Base-by-base conservation (phyloP, 73 alveolate genomes). In the Symbiodinium pilosum region DNA sequence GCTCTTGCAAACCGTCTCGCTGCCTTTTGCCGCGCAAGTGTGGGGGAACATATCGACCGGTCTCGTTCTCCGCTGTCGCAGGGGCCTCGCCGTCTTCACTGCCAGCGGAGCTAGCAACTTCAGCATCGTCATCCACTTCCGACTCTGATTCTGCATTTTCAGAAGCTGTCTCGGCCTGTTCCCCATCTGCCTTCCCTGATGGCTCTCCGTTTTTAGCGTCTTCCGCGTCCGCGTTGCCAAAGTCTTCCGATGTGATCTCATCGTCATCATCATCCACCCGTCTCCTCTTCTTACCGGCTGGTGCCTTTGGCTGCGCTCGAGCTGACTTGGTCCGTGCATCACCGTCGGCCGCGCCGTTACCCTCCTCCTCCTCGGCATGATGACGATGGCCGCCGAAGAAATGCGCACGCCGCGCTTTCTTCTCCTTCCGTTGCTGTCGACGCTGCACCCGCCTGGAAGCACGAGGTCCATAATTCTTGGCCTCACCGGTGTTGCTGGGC, bases 351-450 rank as follows among this genome's bases (percentile, higher is more conserved):
- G 24, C 32, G n/a, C 21, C 26, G 21, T 30, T 20, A 54, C 36
- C 69, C 34, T 28, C 56, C 97, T 91, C 97, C 14, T 51, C 54
- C 36, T 43, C 52, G 83, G 14, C 56, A 18, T 69, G 20, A 20
- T 64, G 81, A 30, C 81, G 81, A 28, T 64, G 81, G 38, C 81
- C 89, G 4, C 97, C 97, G 40, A 91, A 91, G 89, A 69, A 91
- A 47, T 91, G 97, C 41, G 77, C 97, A 11, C 97, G 97, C 28
- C 97, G 44, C 38, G 97, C 97, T 40, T 91, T 91, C 97, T 91
- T 91, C 16, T 91, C 97, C 54, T 91, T 59, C 16, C 97, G 97
- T 40, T 91, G 51, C 97, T 91, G 89, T 42, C 47, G 77, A 7
- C 97, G 87, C 36, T 59, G 97, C 89, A 71, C 38, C 88, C 88